Conservation (phyloP, 805 yeast species). For the Blastobotrys mokoenaii region DNA sequence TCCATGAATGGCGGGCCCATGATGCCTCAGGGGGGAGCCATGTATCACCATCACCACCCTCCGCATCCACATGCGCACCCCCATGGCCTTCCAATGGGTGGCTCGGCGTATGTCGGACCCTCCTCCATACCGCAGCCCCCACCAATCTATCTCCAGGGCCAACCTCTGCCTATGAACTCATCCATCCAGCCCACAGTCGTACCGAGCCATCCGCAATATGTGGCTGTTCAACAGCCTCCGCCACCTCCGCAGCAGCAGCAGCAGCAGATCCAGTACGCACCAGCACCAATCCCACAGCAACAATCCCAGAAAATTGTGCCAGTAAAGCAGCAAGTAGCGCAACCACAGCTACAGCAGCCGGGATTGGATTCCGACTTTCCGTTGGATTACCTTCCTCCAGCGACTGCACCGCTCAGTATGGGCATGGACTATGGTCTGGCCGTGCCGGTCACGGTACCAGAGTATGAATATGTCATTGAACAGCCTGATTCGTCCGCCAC, state of each 20-base stretch:
- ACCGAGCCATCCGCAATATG: neutral
- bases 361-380: constrained; percentile 19
- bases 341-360: constrained; percentile 5
- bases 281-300: neutral
- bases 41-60: constrained; percentile 1
- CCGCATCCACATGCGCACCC: neutral
- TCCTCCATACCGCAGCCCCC: neutral
- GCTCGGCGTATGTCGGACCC: neutral
- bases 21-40: constrained; percentile 1
- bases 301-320: neutral
- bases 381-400: constrained; percentile 16
- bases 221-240: constrained; percentile 7
- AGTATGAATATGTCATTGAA: neutral
- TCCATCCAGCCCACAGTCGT: neutral
- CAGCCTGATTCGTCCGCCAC: neutral
- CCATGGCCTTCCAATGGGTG: neutral
- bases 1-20: constrained; percentile 6
- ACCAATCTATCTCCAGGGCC: constrained; percentile 4
- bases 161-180: neutral
- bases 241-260: constrained; percentile 13
- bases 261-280: constrained; percentile 11
- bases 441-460: constrained; percentile 5
- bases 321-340: neutral
- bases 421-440: constrained; percentile 7
- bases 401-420: constrained; percentile 5